Percentiles rank a stretch among this genome's conserved stretches.
Evolutionary conservation across 192 early-diverging fungal species (phyloP).

Genomic region (Gaertneriomyces sp.): DNA sequence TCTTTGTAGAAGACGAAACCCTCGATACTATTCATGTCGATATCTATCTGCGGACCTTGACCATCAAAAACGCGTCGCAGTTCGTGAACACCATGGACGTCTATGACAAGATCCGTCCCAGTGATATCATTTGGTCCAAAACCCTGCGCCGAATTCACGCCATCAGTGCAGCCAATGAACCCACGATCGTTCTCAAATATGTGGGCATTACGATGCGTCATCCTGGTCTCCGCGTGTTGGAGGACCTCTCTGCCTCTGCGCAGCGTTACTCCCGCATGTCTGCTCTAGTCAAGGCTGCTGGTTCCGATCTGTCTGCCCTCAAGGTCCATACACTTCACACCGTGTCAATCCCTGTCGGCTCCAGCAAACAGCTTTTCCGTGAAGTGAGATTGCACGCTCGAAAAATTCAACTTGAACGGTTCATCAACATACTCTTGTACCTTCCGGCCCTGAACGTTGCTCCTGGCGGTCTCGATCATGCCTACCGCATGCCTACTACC

Average conservation of each 20-base stretch:
- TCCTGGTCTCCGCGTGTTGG: not conserved
- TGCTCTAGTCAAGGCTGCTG: not conserved
- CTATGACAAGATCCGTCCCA: too few species aligned
- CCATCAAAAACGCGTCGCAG: too few species aligned
- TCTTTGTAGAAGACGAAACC: too few species aligned
- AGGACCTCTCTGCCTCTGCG: not conserved
- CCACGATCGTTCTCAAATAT: not conserved
- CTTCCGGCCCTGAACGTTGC: conserved; percentile 10
- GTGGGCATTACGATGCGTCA: conserved; percentile 9
- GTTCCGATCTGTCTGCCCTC: not conserved
- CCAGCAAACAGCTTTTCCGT: not conserved
- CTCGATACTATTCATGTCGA: too few species aligned
- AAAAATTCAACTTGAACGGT: not conserved
- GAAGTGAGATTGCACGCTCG: not conserved
- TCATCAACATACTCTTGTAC: conserved; percentile 1
- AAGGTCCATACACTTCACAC: not conserved
- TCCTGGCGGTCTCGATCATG: conserved; percentile 4
- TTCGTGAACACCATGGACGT: too few species aligned
- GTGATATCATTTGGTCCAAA: too few species aligned
- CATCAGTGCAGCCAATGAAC: not conserved
- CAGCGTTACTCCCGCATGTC: not conserved
- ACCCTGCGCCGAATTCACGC: too few species aligned
- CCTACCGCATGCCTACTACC: conserved; percentile 3
- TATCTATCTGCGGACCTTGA: too few species aligned
- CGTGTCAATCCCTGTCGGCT: not conserved